Evolutionary conservation across 495 filamentous ascomycete species (phyloP), one percentile per base, ranked within the genome.

Genomic region (Barbatosphaeria neglecta): DNA sequence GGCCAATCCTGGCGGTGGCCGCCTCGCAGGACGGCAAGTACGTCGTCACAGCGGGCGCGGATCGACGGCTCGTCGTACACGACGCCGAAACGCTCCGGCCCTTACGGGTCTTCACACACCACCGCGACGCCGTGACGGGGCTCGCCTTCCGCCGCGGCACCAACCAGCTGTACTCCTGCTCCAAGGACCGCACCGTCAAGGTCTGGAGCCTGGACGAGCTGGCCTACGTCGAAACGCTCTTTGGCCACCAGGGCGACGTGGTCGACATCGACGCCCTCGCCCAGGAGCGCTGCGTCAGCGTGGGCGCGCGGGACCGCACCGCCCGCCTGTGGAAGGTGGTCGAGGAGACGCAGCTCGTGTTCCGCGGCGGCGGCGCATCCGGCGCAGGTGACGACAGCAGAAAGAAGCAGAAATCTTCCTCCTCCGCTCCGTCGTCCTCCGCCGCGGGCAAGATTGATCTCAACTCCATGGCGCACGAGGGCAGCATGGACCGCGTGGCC

Each of bases 251-350:
- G 58, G 92, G 97, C 57, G 74, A 82, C 50, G 84, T 96, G 35
- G 72, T 89, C 31, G 83, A 85, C 53, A 74, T 98, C 44, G 81
- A 84, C 33, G 86, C 89, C 6, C 74, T 94, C 54, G 80, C 78
- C 11, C 78, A 84, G 45, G 92, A 98, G 64, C 81, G 87, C 27
- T 96, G 92, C 61, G 73, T 97, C 44, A 87, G 81, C 50, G 92
- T 94, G 17, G 92, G 92, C 48, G 84, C 61, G 15, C 39, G 24
- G 42, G 92, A 98, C 59, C 82, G 90, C 19, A 95, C 92, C 0
- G 90, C 89, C n/a, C 74, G 92, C 23, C 64, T 95, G 50, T 98
- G 92, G 92, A 98, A 97, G 62, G 89, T 97, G 2, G 81, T 88
- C 22, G 92, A 98, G 47, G 92, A 98, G 58, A 84, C 82, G 1